Conservation (phyloP, 306 rosid species). For the Amphicarpaea edgeworthii region DNA sequence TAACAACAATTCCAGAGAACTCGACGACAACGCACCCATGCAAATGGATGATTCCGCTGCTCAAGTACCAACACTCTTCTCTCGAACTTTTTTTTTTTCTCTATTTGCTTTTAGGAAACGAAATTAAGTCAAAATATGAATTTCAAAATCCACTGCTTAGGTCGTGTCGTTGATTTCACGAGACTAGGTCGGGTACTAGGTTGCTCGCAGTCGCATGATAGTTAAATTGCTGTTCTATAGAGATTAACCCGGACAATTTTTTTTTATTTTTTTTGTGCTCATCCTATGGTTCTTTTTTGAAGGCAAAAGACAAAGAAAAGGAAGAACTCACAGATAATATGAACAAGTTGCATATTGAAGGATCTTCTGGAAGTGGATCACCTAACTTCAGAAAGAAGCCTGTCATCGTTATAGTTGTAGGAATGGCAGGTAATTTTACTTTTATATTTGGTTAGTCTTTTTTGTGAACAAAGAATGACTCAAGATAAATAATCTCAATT, state of each 20-base stretch:
- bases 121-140: neutral
- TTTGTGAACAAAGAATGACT: constrained; percentile 23
- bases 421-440: constrained; percentile 79
- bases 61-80: constrained; percentile 48
- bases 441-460: neutral
- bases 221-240: neutral
- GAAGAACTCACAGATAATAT: constrained; percentile 65
- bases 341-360: constrained; percentile 74
- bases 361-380: constrained; percentile 65
- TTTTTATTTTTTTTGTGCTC: too few species aligned
- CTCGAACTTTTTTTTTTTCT: neutral
- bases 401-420: constrained; percentile 81
- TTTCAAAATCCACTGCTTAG: too few species aligned
- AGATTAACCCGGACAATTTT: too few species aligned
- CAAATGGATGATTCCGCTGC: too few species aligned
- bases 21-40: neutral
- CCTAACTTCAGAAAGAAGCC: constrained; percentile 89
- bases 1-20: too few species aligned
- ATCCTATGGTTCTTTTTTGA: too few species aligned
- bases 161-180: constrained; percentile 12
- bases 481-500: constrained; percentile 30
- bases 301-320: constrained; percentile 63
- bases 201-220: neutral
- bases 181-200: neutral
- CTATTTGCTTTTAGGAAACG: too few species aligned